Conservation (phyloP, 192 early-diverging fungal genomes). For the Funneliformis mosseae region DNA sequence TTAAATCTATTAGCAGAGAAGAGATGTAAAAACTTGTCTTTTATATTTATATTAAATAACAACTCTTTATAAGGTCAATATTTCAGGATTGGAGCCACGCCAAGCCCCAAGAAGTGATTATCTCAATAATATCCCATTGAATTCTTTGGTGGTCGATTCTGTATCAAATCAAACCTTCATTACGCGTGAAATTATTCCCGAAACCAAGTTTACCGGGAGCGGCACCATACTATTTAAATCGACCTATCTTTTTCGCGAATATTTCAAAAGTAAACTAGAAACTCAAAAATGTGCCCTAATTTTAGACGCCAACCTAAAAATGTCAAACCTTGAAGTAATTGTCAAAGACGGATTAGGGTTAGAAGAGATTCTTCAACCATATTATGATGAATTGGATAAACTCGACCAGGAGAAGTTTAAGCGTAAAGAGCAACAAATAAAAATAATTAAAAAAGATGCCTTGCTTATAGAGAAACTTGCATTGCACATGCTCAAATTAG, state of each 20-base stretch:
- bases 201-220: not conserved
- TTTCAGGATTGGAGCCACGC: not conserved
- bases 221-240: not conserved
- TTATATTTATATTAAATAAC: too few species aligned
- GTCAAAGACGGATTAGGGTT: conserved; percentile 8
- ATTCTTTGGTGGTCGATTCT: conserved; percentile 24
- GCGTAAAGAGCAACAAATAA: not conserved
- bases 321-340: conserved; percentile 9
- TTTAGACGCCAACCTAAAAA: not conserved
- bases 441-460: too few species aligned
- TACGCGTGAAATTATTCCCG: conserved; percentile 2
- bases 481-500: too few species aligned
- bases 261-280: conserved; percentile 20
- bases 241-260: not conserved
- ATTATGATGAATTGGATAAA: not conserved
- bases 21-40: too few species aligned
- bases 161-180: conserved; percentile 23
- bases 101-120: not conserved
- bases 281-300: conserved; percentile 15
- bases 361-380: not conserved
- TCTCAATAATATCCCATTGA: not conserved
- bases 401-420: not conserved
- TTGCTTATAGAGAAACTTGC: too few species aligned
- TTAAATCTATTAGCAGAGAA: too few species aligned
- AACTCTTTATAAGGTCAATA: not conserved